phyloP scores from a whole-genome alignment of 2,329 filamentous ascomycete species.

The Hymenoscyphus occultus region DNA sequence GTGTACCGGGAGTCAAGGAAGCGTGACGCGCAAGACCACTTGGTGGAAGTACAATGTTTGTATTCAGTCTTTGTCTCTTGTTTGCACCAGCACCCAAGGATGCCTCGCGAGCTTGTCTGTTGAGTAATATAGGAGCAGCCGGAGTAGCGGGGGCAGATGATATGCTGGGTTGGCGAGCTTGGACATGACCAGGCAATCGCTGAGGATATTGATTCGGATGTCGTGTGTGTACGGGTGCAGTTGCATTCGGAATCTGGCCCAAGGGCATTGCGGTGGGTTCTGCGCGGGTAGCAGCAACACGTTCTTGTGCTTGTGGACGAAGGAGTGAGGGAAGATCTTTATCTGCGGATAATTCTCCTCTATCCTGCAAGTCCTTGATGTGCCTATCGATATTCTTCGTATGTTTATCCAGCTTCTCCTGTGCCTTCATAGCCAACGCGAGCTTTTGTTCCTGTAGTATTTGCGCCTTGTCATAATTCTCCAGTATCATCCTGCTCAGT shows the following conservation, averaged over 20 bases:
- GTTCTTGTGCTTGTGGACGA: constrained; percentile 54
- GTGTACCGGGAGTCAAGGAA: constrained; percentile 60
- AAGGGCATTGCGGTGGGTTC: constrained; percentile 27
- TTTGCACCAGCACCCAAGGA: constrained; percentile 55
- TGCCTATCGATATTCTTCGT: constrained; percentile 59
- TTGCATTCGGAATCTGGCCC: constrained; percentile 27
- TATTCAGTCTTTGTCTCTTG: constrained; percentile 47
- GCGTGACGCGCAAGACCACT: constrained; percentile 61
- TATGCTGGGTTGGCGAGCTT: constrained; percentile 25
- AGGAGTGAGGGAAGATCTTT: constrained; percentile 61
- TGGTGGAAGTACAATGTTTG: constrained; percentile 46
- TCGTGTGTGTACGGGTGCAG: constrained; percentile 25
- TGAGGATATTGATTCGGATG: constrained; percentile 33
- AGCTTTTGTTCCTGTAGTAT: constrained; percentile 74
- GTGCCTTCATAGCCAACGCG: constrained; percentile 62
- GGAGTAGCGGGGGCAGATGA: constrained; percentile 59
- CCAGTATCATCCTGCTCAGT: constrained; percentile 62
- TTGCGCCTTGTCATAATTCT: constrained; percentile 67
- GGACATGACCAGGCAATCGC: constrained; percentile 23
- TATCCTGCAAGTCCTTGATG: constrained; percentile 60
- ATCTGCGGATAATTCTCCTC: constrained; percentile 48
- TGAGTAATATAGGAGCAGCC: constrained; percentile 58
- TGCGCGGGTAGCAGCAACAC: constrained; percentile 34
- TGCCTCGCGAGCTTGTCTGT: constrained; percentile 53
- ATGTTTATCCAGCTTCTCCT: constrained; percentile 60